These are phyloP conservation scores for Aspergillus transmontanensis DNA, from an alignment of 2,329 filamentous ascomycete species.

Conservation along the genomic window DNA sequence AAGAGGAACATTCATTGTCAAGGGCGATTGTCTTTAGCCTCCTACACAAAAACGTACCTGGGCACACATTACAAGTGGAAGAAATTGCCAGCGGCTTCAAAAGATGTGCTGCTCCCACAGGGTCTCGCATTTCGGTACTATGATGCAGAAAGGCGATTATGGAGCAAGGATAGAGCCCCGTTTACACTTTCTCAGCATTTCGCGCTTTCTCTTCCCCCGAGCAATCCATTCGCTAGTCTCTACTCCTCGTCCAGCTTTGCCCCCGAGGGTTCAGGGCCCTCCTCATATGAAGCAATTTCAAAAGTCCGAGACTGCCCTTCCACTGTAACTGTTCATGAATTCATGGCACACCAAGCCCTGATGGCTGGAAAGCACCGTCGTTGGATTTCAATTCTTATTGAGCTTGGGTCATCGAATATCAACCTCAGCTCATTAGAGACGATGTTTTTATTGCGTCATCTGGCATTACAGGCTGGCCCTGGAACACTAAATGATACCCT, in stretches of 20 bases:
- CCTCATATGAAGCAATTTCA: constrained; percentile 54
- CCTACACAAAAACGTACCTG: constrained; percentile 50
- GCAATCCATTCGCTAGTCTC: constrained; percentile 40
- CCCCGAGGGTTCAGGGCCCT: constrained; percentile 41
- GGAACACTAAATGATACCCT: constrained; percentile 32
- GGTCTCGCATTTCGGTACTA: constrained; percentile 53
- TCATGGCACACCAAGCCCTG: constrained; percentile 49
- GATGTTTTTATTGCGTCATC: constrained; percentile 51
- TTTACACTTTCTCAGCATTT: constrained; percentile 53
- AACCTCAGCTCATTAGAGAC: constrained; percentile 62
- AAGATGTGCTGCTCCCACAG: constrained; percentile 50
- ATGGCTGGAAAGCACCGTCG: constrained; percentile 47
- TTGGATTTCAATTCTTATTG: constrained; percentile 53
- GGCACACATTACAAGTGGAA: constrained; percentile 52
- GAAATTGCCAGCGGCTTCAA: constrained; percentile 44
- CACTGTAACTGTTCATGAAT: constrained; percentile 53
- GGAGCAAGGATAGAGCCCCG: constrained; percentile 1
- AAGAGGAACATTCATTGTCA: background rate
- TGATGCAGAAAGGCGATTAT: constrained; percentile 34
- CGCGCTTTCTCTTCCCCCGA: constrained; percentile 37
- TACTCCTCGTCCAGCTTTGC: constrained; percentile 31
- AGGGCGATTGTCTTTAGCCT: constrained; percentile 44
- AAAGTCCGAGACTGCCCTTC: constrained; percentile 51
- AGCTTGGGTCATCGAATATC: constrained; percentile 57
- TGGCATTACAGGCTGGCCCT: constrained; percentile 61